Percentiles rank a stretch among this genome's conserved stretches.
These are phyloP conservation scores for Colletotrichum sp. DNA, from an alignment of 2,329 filamentous ascomycete genomes.

Conservation along the genomic window DNA sequence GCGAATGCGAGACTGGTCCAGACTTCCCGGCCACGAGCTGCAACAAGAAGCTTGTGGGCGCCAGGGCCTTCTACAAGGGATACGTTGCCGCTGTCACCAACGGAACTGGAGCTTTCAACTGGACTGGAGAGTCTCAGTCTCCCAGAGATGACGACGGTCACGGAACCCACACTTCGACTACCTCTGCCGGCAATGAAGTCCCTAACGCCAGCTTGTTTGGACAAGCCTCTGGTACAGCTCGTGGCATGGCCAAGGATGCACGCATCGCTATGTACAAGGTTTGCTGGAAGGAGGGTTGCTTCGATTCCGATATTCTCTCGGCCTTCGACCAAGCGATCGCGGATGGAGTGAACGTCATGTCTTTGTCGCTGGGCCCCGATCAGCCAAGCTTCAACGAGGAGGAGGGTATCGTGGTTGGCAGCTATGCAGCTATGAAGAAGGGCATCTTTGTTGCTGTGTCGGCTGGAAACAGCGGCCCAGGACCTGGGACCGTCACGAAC, in stretches of 20 bases:
- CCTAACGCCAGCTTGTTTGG: not conserved
- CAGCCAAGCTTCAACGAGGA: not conserved
- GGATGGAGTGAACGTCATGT: constrained; percentile 10
- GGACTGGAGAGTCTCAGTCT: not conserved
- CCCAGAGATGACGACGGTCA: not conserved
- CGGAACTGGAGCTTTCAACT: not conserved
- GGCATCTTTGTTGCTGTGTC: not conserved
- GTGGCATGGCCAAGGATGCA: not conserved
- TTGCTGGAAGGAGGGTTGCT: not conserved
- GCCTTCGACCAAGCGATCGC: constrained; percentile 9
- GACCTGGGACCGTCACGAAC: not conserved
- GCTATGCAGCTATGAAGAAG: not conserved
- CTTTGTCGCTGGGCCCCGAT: not conserved
- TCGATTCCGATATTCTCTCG: not conserved
- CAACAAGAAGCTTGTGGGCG: constrained; percentile 21
- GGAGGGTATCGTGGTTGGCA: not conserved
- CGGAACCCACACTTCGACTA: constrained; percentile 7
- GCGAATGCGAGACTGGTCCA: constrained; percentile 1
- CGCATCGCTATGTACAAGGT: constrained; percentile 10
- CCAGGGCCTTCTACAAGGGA: constrained; percentile 7
- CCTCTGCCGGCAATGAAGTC: not conserved
- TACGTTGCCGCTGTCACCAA: not conserved
- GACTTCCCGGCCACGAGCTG: constrained; percentile 7
- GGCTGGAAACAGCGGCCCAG: not conserved
- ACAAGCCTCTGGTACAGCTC: constrained; percentile 4